phyloP scores from a whole-genome alignment of 192 early-diverging fungal species.

The Coemansia sp. region DNA sequence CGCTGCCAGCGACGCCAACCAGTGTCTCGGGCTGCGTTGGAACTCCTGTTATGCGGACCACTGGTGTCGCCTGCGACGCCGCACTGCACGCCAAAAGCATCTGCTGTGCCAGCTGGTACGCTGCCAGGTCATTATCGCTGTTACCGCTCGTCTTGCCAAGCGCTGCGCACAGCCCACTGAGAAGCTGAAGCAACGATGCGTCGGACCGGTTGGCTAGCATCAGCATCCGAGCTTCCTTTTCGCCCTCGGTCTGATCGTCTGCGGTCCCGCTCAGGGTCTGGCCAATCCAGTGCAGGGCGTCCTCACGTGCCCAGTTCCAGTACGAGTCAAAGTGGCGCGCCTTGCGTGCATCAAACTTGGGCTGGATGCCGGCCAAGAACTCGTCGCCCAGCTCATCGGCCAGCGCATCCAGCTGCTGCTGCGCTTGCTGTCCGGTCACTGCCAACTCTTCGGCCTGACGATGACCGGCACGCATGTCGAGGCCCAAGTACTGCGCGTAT shows the following conservation, averaged over 20 bases:
- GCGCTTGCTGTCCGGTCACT: conserved; percentile 10
- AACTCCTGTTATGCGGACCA: not conserved
- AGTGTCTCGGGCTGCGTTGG: conserved; percentile 77
- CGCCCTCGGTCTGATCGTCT: conserved; percentile 66
- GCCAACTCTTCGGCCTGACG: conserved; percentile 55
- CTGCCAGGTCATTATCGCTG: conserved; percentile 63
- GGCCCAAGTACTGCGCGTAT: conserved; percentile 79
- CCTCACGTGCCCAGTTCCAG: conserved; percentile 91
- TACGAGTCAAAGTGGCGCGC: conserved; percentile 88
- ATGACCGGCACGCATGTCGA: conserved; percentile 75
- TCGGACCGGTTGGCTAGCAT: conserved; percentile 77
- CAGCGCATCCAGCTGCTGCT: conserved; percentile 78
- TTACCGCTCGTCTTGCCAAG: conserved; percentile 70
- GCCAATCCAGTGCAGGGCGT: conserved; percentile 59
- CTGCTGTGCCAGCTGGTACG: conserved; percentile 66
- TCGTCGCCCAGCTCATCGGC: conserved; percentile 83
- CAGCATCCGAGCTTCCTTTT: conserved; percentile 6
- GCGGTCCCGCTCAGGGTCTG: conserved; percentile 77
- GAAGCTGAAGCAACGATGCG: conserved; percentile 33
- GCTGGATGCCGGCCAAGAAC: conserved; percentile 85
- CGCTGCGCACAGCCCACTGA: conserved; percentile 75
- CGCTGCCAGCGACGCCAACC: conserved; percentile 71
- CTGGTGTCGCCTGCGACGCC: conserved; percentile 66
- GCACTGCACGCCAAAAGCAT: conserved; percentile 82
- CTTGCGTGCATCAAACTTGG: conserved; percentile 79